Base-by-base conservation (phyloP, 2,329 filamentous ascomycete species). In the Didymella glomerata region DNA sequence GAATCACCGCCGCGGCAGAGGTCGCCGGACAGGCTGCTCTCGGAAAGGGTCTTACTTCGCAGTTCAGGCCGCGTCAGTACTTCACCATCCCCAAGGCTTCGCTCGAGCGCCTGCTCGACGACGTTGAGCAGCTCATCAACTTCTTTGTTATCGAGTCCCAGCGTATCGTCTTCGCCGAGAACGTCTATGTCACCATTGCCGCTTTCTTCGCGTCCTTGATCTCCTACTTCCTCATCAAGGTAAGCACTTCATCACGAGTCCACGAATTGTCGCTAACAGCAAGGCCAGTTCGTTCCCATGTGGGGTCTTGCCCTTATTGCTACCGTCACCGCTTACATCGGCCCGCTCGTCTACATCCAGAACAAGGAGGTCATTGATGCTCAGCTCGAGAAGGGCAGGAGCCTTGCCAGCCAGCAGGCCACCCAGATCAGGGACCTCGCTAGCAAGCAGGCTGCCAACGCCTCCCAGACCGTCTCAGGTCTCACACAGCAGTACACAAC, bases 61-160 rank as follows among this genome's bases (percentile, higher is more conserved):
- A 85, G 63, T 83, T 89, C 78, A 82, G 87, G 58, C 87, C 87
- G 24, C 82, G 82, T 70, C 84, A 85, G 72, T 89, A 89, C 82
- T 89, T 87, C 79, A 87, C 84, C 48, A 84, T 89, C 58, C 85
- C 86, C 34, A 86, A 86, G 73, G 86, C 88, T 67, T 85, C 84
- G 48, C 80, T 88, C 34, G 86, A 89, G 74, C 84, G 82, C 57
- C 76, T 86, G 22, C 77, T 87, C 48, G 86, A 87, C 64, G 87
- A 89, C 72, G 72, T 87, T 14, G 85, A 87, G 74, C 86, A 89
- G 77, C 79, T 89, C 53, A 81, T 86, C 77, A 88, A 89, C 79
- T 89, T 89, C 78, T 86, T 88, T 76, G 82, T 89, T 66, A 88
- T 89, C 63, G 87, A 89, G 73, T 85, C 86, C 72, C 87, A 89